Percentiles rank a stretch among this genome's conserved stretches.
Conservation (phyloP, 2,329 filamentous ascomycete genomes). For the Tolypocladium endophyticum region DNA sequence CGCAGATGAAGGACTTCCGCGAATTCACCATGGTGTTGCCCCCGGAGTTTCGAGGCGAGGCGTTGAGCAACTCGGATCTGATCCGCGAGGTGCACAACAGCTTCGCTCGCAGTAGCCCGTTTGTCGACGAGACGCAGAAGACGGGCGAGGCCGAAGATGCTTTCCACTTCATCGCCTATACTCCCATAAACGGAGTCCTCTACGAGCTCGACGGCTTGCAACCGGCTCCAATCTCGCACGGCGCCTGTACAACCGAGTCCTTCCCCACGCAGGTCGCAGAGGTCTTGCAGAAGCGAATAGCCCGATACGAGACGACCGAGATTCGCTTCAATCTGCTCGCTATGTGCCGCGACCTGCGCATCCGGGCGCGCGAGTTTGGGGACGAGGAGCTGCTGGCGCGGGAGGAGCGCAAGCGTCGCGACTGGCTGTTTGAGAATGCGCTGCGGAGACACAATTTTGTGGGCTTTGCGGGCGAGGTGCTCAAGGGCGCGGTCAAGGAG, state of each 20-base stretch:
- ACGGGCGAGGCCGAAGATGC: slow-evolving; percentile 69
- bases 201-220: slow-evolving; percentile 96
- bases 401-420: slow-evolving; percentile 73
- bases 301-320: slow-evolving; percentile 74
- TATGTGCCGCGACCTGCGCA: slow-evolving; percentile 74
- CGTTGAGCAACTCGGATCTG: slow-evolving; percentile 51
- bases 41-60: slow-evolving; percentile 55
- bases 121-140: slow-evolving; percentile 75
- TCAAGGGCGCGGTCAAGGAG: slow-evolving; percentile 70
- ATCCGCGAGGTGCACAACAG: slow-evolving; percentile 80
- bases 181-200: slow-evolving; percentile 63
- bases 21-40: slow-evolving; percentile 83
- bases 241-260: slow-evolving; percentile 54
- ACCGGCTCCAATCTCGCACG: slow-evolving; percentile 84
- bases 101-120: slow-evolving; percentile 80
- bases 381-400: slow-evolving; percentile 67
- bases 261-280: slow-evolving; percentile 76
- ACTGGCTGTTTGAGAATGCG: slow-evolving; percentile 94
- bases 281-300: slow-evolving; percentile 77
- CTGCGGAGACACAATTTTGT: slow-evolving; percentile 91
- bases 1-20: slow-evolving; percentile 64
- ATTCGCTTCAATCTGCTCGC: slow-evolving; percentile 95
- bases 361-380: slow-evolving; percentile 68
- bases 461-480: slow-evolving; percentile 80
- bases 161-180: slow-evolving; percentile 97